Conservation (phyloP, 495 filamentous ascomycete species). For the Pseudoneurospora amorphoporcata region DNA sequence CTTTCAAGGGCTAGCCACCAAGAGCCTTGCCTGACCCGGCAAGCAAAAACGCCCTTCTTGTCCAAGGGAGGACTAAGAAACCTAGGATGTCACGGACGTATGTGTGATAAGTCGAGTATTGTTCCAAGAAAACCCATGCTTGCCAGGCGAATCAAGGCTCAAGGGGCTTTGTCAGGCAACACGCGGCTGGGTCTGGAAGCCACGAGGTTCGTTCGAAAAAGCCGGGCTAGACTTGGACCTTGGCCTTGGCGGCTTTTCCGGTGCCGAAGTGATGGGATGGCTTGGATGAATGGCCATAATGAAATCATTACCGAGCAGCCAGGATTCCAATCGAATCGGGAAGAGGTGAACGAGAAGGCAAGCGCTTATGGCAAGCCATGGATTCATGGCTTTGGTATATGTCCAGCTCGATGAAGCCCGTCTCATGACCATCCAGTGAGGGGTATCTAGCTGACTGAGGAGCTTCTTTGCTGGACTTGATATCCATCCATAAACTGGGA, state of each 20-base stretch:
- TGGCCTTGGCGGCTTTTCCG: neutral
- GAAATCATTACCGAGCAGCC: neutral
- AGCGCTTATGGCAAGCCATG: neutral
- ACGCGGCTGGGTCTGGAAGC: neutral
- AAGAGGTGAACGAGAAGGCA: neutral
- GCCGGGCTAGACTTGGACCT: neutral
- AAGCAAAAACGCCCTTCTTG: neutral
- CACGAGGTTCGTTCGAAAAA: neutral
- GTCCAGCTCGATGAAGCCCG: neutral
- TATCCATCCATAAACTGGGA: neutral
- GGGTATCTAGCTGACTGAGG: neutral
- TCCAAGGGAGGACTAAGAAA: neutral
- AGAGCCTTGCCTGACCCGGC: neutral
- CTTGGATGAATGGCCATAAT: neutral
- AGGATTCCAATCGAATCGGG: neutral
- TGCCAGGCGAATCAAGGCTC: neutral
- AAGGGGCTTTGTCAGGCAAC: neutral
- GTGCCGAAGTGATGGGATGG: neutral
- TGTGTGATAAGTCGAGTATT: neutral
- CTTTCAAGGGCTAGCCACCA: neutral
- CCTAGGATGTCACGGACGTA: no score
- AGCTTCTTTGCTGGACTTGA: neutral
- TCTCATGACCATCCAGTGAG: neutral
- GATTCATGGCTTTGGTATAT: neutral
- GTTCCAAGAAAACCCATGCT: neutral